Conservation (phyloP, 2,329 filamentous ascomycete species). For the Cladorrhinum sp. region DNA sequence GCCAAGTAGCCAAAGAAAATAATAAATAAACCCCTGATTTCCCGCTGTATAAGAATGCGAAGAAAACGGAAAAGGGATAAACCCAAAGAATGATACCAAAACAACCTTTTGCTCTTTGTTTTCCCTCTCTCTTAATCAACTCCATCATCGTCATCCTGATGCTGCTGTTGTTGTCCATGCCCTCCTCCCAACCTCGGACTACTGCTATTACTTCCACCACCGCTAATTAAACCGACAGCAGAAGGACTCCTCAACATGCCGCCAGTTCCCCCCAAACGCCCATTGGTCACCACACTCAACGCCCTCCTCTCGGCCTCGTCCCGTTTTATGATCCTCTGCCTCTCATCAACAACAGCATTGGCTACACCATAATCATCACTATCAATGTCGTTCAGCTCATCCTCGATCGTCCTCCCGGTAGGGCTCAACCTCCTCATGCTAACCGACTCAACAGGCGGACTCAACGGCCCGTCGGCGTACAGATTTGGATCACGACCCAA, state of each 20-base stretch:
- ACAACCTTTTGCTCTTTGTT: not conserved
- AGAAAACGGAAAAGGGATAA: too few relatives aligned
- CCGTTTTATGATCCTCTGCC: constrained; percentile 19
- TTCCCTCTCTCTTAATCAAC: constrained; percentile 11
- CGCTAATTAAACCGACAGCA: not conserved
- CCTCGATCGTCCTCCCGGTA: constrained; percentile 43
- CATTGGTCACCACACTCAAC: constrained; percentile 36
- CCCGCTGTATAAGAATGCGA: too few relatives aligned
- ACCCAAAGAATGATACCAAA: too few relatives aligned
- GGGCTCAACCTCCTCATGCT: constrained; percentile 46
- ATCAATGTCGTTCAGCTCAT: constrained; percentile 37
- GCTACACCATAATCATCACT: not conserved
- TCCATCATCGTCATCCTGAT: constrained; percentile 18
- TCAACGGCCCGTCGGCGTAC: constrained; percentile 48
- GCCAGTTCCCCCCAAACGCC: constrained; percentile 32
- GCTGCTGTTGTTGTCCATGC: not conserved
- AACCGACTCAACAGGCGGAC: constrained; percentile 34
- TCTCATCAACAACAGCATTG: not conserved
- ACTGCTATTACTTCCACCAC: not conserved
- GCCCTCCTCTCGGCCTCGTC: constrained; percentile 22
- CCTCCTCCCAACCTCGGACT: not conserved
- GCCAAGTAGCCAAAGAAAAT: too few relatives aligned
- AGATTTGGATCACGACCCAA: constrained; percentile 56
- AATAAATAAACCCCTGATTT: too few relatives aligned
- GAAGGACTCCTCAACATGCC: constrained; percentile 14